Base-by-base conservation (phyloP, 1,139 yeast genomes). In the Hyphopichia buzzinii region DNA sequence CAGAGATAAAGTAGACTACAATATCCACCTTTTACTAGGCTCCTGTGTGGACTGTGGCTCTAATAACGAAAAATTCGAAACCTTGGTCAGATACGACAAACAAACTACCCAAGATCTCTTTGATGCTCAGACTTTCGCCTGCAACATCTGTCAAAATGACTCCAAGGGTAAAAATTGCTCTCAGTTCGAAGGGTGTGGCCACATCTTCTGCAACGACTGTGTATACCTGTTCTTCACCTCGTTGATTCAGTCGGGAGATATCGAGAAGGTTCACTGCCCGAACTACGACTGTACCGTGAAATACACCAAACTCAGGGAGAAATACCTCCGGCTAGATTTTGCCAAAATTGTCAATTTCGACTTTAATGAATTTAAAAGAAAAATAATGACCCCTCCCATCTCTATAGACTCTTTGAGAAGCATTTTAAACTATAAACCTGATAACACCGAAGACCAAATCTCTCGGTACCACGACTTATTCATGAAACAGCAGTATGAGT, bases 191-290 rank as follows among this genome's bases (percentile, higher is more conserved):
- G 51, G 54, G 1, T 79, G 85, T 46, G 57, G 57, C 3, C 88
- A 82, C 49, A 62, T 64, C 1, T 76, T 79, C 41, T 82, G 89
- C 48, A 64, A 62, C 28, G 39, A 41, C 1, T 82, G 89, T 46
- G 55, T 80, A 3, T 41, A 40, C 11, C 74, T 65, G 8, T 81
- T 74, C 48, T 77, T 73, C 42, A 42, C 55, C 1, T 59, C 71
- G 2, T 57, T 66, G 37, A 78, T 82, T 12, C 52, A 53, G 2
- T 59, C 69, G 14, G 87, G 85, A 1, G 76, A 74, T 25, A 66
- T 79, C 3, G 67, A 67, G 12, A 74, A 64, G 36, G 66, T 82
- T 0, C 79, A 78, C 44, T 82, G 89, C 48, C 87, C 88, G 0
- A 70, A 77, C 33, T 74, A 67, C 44, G 67, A 64, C 25, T 76